These are phyloP conservation scores for Apiospora sp. DNA, from an alignment of 2,329 filamentous ascomycete genomes.

Conservation along the genomic window DNA sequence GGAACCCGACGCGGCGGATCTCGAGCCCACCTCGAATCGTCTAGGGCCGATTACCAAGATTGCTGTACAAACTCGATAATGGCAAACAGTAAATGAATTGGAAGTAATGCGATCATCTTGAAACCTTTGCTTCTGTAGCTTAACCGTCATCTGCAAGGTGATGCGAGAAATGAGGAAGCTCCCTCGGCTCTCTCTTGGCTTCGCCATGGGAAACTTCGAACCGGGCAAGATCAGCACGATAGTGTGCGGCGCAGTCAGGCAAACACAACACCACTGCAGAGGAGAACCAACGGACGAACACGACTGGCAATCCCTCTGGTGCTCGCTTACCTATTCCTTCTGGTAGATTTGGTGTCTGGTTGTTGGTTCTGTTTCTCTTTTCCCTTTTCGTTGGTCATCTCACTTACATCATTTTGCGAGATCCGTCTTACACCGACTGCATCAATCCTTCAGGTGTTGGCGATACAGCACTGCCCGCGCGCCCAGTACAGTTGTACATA, in stretches of 20 bases:
- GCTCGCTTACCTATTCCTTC: neutral
- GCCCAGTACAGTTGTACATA: neutral
- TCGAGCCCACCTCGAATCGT: no score
- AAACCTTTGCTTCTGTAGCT: no score
- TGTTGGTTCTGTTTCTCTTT: neutral
- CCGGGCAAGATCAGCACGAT: neutral
- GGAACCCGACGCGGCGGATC: no score
- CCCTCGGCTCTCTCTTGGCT: no score
- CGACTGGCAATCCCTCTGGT: neutral
- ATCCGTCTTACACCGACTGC: neutral
- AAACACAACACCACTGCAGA: neutral
- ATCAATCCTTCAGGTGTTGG: neutral
- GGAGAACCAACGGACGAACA: neutral
- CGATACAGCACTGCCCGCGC: neutral
- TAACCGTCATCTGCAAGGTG: neutral
- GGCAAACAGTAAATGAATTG: no score
- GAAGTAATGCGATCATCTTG: no score
- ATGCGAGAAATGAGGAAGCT: neutral
- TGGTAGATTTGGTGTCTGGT: neutral
- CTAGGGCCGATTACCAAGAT: no score
- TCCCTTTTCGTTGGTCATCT: neutral
- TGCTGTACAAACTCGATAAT: no score
- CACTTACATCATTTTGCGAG: neutral
- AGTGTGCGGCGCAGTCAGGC: neutral
- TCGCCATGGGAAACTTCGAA: no score